These are phyloP conservation scores for Trypanosomatidae sp. DNA, from an alignment of 208 protist species.

Conservation along the genomic window DNA sequence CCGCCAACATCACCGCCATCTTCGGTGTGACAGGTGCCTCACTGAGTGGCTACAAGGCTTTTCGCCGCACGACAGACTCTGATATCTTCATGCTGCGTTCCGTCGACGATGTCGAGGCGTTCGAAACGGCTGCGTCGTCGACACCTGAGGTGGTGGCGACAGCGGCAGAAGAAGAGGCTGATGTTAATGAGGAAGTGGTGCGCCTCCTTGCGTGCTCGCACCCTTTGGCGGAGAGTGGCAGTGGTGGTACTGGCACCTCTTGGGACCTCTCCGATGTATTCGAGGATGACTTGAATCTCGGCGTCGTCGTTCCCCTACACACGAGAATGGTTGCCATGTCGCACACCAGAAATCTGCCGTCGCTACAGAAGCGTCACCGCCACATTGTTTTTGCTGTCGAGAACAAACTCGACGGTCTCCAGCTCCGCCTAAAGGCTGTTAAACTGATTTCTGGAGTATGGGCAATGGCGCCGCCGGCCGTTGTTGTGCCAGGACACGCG, in stretches of 20 bases:
- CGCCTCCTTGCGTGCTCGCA: slow-evolving; percentile 17
- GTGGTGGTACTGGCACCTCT: neutral
- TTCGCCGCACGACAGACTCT: slow-evolving; percentile 64
- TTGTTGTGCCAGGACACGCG: slow-evolving; percentile 31
- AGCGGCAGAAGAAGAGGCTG: slow-evolving; percentile 18
- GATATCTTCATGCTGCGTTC: slow-evolving; percentile 67
- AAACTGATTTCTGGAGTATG: slow-evolving; percentile 68
- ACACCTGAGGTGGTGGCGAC: neutral
- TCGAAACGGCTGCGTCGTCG: slow-evolving; percentile 19
- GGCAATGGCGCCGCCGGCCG: slow-evolving; percentile 53
- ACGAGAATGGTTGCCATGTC: slow-evolving; percentile 59
- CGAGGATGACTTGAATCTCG: slow-evolving; percentile 50
- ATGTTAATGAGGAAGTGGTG: slow-evolving; percentile 21
- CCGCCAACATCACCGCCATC: slow-evolving; percentile 64
- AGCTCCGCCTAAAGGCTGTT: slow-evolving; percentile 59
- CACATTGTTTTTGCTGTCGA: slow-evolving; percentile 64
- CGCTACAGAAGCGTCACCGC: slow-evolving; percentile 50
- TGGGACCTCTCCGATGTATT: slow-evolving; percentile 40
- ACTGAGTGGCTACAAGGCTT: slow-evolving; percentile 73
- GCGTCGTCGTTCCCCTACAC: slow-evolving; percentile 64
- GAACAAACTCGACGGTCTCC: slow-evolving; percentile 37
- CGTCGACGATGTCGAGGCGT: slow-evolving; percentile 64
- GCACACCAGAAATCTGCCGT: slow-evolving; percentile 31
- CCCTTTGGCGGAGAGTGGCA: slow-evolving; percentile 17
- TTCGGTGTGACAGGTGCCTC: slow-evolving; percentile 72